Evolutionary conservation across 1,284 basidiomycete genomes (phyloP), one percentile per base, ranked within the genome.

Genomic region (Wolfiporia cocos): DNA sequence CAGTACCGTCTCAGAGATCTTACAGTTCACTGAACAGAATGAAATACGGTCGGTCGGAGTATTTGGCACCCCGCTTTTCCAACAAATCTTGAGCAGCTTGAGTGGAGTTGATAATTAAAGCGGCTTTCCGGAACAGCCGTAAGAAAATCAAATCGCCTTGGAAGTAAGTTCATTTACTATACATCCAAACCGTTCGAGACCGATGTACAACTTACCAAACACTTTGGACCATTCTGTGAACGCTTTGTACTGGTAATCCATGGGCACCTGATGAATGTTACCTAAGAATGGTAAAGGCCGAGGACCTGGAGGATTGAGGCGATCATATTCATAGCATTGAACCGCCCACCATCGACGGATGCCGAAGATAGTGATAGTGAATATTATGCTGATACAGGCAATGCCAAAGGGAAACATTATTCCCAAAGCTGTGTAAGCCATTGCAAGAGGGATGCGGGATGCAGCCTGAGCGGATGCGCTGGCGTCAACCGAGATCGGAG

Each of bases 61-160:
- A 68, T 32, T 61, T 62, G 2, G 58, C 49, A 18, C 66, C 61
- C n/a, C 65, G 55, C 50, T 65, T 67, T 24, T 68, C 67, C 46
- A 71, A 47, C n/a, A 71, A 52, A 12, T 70, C 69, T 7, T 54
- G 49, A 5, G 66, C 62, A 1, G 60, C 58, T 40, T 61, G 49
- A 3, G 49, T 43, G 3, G 66, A 62, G 50, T 66, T 66, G 17
- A 71, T 35, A 34, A 72, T 47, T 14, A 70, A 45, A 29, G 66
- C 58, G 5, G 61, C 56, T 4, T 52, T 57, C 5, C 63, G 64
- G 29, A 65, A 55, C 19, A 64, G 55, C 34, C 51, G 51, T n/a
- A 67, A 49, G 47, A 63, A 64, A 22, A 68, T 55, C 28, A 71
- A 7, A 28, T 28, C 26, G 9, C 26, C 26, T 28, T n/a, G n/a